phyloP scores from a whole-genome alignment of 371 early-diverging fungal species.

The Chytridium lagenaria region DNA sequence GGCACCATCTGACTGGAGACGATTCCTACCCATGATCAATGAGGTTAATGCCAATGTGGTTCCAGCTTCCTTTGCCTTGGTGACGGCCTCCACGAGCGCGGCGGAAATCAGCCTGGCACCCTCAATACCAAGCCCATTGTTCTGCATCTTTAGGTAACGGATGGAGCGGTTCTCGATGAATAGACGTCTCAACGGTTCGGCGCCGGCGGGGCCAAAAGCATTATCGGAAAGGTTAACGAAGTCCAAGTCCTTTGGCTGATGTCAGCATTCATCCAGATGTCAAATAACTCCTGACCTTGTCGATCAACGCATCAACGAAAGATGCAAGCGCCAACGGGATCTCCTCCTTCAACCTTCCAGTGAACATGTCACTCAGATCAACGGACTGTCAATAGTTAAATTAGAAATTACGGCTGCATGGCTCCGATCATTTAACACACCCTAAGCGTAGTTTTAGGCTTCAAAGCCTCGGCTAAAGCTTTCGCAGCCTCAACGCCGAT shows the following conservation, averaged over 20 bases:
- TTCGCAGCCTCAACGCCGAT: constrained; percentile 91
- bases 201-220: constrained; percentile 96
- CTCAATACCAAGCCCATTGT: constrained; percentile 87
- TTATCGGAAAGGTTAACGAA: constrained; percentile 94
- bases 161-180: constrained; percentile 79
- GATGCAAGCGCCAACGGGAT: constrained; percentile 85
- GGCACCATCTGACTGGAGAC: constrained; percentile 78
- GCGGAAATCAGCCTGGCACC: constrained; percentile 89
- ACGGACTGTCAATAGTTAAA: constrained; percentile 45
- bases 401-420: too few species aligned
- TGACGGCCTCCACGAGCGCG: constrained; percentile 79
- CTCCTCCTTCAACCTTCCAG: constrained; percentile 88
- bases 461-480: constrained; percentile 79
- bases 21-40: constrained; percentile 91
- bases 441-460: constrained; percentile 71
- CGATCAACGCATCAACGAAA: constrained; percentile 82
- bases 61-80: constrained; percentile 58
- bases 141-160: constrained; percentile 85
- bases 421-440: too few species aligned
- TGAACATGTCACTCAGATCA: constrained; percentile 84
- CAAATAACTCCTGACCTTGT: constrained; percentile 53
- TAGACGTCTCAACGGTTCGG: constrained; percentile 84
- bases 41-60: constrained; percentile 65
- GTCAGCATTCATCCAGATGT: constrained; percentile 11
- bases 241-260: constrained; percentile 58